Evolutionary conservation across 805 yeast genomes (phyloP).

Genomic region (Barnettozyma pratensis): DNA sequence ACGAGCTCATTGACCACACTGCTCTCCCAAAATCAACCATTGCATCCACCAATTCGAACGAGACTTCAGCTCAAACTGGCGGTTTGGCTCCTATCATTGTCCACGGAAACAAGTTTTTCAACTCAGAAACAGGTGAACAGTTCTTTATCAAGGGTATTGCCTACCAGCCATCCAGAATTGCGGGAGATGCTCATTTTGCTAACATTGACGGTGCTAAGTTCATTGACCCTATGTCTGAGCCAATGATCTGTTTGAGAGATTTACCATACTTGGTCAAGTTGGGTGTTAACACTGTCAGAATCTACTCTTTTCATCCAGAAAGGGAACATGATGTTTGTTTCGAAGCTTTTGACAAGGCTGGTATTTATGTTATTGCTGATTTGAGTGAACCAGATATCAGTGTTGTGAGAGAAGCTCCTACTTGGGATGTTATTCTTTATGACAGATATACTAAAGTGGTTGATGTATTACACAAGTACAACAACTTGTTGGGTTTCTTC

Average conservation of each 20-base stretch:
- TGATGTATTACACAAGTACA: constrained; percentile 70
- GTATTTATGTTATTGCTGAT: constrained; percentile 89
- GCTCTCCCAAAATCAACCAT: background rate
- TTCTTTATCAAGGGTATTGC: constrained; percentile 87
- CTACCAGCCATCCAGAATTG: constrained; percentile 58
- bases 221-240: constrained; percentile 77
- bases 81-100: constrained; percentile 46
- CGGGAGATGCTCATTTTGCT: constrained; percentile 31
- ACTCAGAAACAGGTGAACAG: constrained; percentile 66
- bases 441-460: constrained; percentile 78
- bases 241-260: constrained; percentile 69
- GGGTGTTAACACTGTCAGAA: constrained; percentile 75
- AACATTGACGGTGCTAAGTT: constrained; percentile 25
- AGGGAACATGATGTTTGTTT: constrained; percentile 74
- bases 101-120: constrained; percentile 72
- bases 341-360: constrained; percentile 70
- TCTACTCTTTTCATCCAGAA: constrained; percentile 76
- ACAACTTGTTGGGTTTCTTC: constrained; percentile 86
- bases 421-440: constrained; percentile 69
- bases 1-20: background rate
- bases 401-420: constrained; percentile 70
- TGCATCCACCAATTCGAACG: background rate
- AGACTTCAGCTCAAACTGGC: no score
- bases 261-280: constrained; percentile 67
- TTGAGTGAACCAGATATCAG: constrained; percentile 81